Percentiles rank a stretch among this genome's conserved stretches.
Conservation (phyloP, 140 eudicot species). For the Ambrosia hybrid region DNA sequence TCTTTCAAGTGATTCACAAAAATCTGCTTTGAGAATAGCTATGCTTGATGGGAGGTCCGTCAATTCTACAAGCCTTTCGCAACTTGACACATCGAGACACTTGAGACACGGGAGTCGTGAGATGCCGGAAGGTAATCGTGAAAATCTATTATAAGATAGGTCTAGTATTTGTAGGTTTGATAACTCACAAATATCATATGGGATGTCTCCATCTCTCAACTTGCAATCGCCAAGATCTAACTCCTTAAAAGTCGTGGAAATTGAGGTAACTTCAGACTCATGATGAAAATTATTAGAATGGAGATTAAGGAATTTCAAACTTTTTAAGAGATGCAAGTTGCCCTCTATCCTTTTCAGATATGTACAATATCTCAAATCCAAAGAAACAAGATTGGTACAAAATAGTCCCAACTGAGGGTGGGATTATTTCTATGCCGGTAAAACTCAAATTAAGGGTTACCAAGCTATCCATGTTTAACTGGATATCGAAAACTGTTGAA, state of each 20-base stretch:
- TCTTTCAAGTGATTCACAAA: too few relatives aligned
- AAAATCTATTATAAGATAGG: not conserved
- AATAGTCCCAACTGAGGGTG: not conserved
- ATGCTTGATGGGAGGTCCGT: conserved; percentile 23
- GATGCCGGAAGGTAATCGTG: conserved; percentile 5
- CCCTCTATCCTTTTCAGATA: not conserved
- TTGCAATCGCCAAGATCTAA: not conserved
- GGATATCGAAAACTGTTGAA: not conserved
- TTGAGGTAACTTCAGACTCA: not conserved
- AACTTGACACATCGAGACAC: not conserved
- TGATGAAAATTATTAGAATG: not conserved
- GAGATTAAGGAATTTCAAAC: not conserved
- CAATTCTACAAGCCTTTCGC: not conserved
- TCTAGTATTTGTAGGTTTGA: conserved; percentile 3
- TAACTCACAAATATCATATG: not conserved
- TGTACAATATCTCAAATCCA: not conserved
- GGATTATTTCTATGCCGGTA: not conserved
- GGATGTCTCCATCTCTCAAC: conserved; percentile 23
- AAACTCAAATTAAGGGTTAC: not conserved
- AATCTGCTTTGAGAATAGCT: conserved; percentile 20
- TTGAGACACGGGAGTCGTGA: conserved; percentile 3
- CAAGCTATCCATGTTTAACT: conserved; percentile 8
- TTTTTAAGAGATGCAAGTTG: conserved; percentile 2
- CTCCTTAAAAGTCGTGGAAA: not conserved
- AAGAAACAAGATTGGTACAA: conserved; percentile 9